A percentile compares a stretch with the other conserved stretches of the same genome.
Conservation (phyloP, 2,329 filamentous ascomycete genomes). For the Hymenoscyphus linearis region DNA sequence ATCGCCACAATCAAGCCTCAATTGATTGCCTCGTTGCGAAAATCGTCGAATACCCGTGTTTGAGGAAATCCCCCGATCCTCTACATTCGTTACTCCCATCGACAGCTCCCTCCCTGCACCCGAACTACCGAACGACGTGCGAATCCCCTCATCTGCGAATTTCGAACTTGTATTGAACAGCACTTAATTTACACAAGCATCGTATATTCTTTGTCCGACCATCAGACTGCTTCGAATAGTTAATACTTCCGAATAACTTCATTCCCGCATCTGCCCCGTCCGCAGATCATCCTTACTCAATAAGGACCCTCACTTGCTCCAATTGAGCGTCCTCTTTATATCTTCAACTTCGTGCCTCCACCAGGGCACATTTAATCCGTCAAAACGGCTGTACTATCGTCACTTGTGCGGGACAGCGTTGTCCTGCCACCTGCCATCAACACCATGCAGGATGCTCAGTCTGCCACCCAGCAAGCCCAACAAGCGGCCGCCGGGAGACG, state of each 20-base stretch:
- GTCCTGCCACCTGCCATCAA: conserved; percentile 79
- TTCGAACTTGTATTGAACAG: conserved; percentile 16
- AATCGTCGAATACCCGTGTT: neutral
- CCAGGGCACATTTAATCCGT: conserved; percentile 46
- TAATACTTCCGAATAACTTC: conserved; percentile 8
- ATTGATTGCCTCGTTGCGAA: neutral
- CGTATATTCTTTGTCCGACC: conserved; percentile 11
- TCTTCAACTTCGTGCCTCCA: conserved; percentile 31
- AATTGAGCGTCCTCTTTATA: conserved; percentile 15
- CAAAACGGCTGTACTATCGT: conserved; percentile 80
- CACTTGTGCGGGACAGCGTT: conserved; percentile 74
- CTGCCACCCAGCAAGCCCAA: conserved; percentile 53
- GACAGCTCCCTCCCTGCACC: neutral
- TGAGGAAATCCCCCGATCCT: neutral
- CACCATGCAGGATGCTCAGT: conserved; percentile 84
- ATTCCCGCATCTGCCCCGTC: neutral
- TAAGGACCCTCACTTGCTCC: conserved; percentile 10
- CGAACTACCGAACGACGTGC: neutral
- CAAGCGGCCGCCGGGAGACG: conserved; percentile 51
- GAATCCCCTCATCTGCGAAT: neutral
- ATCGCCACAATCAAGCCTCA: neutral
- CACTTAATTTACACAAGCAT: conserved; percentile 19
- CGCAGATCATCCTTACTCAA: neutral
- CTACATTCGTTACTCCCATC: neutral
- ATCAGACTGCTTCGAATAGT: conserved; percentile 10